phyloP scores from a whole-genome alignment of 768 basidiomycete genomes.

The Suillus cothurnatus region DNA sequence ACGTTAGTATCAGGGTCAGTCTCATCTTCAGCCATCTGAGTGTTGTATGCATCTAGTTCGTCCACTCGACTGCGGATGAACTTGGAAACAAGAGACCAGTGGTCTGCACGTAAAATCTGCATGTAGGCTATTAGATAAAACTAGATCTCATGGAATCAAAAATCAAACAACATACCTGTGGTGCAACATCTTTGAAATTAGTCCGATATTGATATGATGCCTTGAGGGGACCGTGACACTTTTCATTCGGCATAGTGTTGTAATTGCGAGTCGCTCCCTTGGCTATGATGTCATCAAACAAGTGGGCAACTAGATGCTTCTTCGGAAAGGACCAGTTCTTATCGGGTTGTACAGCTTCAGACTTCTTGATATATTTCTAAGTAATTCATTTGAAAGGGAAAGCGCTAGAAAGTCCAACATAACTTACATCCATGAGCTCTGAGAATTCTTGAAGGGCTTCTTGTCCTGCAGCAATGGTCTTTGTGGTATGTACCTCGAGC shows the following conservation, averaged over 20 bases:
- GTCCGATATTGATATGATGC: too few relatives aligned
- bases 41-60: conserved; percentile 19
- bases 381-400: too few relatives aligned
- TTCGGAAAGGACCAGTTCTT: too few relatives aligned
- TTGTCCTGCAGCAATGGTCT: conserved; percentile 23
- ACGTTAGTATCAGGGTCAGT: neutral
- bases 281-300: too few relatives aligned
- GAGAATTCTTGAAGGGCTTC: conserved; percentile 23
- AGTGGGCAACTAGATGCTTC: too few relatives aligned
- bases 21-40: neutral
- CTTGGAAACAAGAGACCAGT: neutral
- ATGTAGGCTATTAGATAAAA: neutral
- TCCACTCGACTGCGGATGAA: conserved; percentile 12
- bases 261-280: too few relatives aligned
- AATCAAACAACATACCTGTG: too few relatives aligned
- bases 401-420: neutral
- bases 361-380: too few relatives aligned
- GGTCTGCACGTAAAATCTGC: conserved; percentile 11
- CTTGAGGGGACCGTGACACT: too few relatives aligned
- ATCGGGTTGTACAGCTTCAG: too few relatives aligned
- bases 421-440: conserved; percentile 22
- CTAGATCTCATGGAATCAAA: neutral
- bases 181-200: too few relatives aligned
- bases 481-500: conserved; percentile 33
- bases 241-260: too few relatives aligned